Evolutionary conservation across 2,329 filamentous ascomycete species (phyloP).

Genomic region (Claviceps arundinis): DNA sequence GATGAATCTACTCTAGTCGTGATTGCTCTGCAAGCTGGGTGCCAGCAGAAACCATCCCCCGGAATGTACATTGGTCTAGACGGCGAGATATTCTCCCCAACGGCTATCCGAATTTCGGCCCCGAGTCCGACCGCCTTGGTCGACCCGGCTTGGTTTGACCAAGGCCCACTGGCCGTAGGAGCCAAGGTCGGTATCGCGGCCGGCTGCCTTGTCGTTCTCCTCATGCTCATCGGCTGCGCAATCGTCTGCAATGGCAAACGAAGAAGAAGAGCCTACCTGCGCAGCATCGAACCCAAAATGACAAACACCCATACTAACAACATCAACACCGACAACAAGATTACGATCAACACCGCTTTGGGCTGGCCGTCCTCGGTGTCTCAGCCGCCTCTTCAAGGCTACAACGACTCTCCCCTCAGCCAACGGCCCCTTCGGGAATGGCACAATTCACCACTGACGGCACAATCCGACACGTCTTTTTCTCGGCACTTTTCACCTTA

Average conservation of each 20-base stretch:
- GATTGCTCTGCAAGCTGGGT: constrained; percentile 40
- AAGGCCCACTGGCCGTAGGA: constrained; percentile 36
- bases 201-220: constrained; percentile 33
- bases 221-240: constrained; percentile 34
- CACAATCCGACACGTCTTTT: constrained; percentile 23
- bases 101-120: constrained; percentile 34
- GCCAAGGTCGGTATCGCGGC: constrained; percentile 46
- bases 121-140: constrained; percentile 29
- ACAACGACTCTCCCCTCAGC: constrained; percentile 38
- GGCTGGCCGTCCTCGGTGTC: too few species aligned
- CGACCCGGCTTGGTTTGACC: constrained; percentile 25
- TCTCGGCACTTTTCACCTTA: constrained; percentile 46
- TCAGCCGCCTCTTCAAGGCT: constrained; percentile 13
- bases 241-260: constrained; percentile 45
- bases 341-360: too few species aligned
- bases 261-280: constrained; percentile 38
- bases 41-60: constrained; percentile 34
- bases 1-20: constrained; percentile 23
- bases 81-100: constrained; percentile 38
- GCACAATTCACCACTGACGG: constrained; percentile 39
- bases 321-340: background rate
- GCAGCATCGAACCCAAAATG: constrained; percentile 28
- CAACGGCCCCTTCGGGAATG: constrained; percentile 38
- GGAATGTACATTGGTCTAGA: constrained; percentile 36
- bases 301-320: background rate